Evolutionary conservation across 805 yeast genomes (phyloP), one percentile per base, ranked within the genome.

Genomic region (Aciculoconidium aculeatum): DNA sequence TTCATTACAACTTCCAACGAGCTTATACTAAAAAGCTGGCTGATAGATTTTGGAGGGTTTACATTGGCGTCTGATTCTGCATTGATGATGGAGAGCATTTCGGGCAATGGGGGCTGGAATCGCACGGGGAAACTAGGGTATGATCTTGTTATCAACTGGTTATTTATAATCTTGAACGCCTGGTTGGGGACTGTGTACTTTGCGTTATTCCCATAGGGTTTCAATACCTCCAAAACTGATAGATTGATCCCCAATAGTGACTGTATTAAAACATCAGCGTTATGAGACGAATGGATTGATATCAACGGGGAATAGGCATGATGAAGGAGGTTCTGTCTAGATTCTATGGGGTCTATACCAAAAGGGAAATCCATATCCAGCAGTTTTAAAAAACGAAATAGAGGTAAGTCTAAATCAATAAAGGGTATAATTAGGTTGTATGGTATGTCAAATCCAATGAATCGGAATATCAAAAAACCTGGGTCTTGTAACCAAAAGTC

Each of bases 41-140:
- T 42, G 10, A 26, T 25, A 8, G 27, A 16, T 13, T 17, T 26
- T 10, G 11, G 14, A 6, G 34, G 11, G 11, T 34, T 17, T 7
- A 27, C 10, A 13, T 25, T 23, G 9, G 30, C 15, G 11, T 23
- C 21, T 3, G 38, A 22, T 5, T 43, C 30, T 5, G 51, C 51
- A 29, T 37, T 45, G 19, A 45, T 47, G 11, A 55, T 48, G n/a
- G 62, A 50, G 26, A 62, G 40, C 16, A 61, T 41, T 21, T 62
- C 68, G n/a, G 63, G 61, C 15, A 63, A 39, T 7, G 60, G 40
- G 15, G 62, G 60, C 37, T 62, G 65, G 43, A 80, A 80, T 27
- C 82, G 58, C 17, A 80, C 56, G 12, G 77, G 74, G 41, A 75
- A 75, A 40, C 71, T 70, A 6, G 72, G 72, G 32, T 69, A 65